A percentile compares a stretch with the other conserved stretches of the same genome.
Evolutionary conservation across 257 asterid genomes (phyloP).

Genomic region (Solanum chaucha): DNA sequence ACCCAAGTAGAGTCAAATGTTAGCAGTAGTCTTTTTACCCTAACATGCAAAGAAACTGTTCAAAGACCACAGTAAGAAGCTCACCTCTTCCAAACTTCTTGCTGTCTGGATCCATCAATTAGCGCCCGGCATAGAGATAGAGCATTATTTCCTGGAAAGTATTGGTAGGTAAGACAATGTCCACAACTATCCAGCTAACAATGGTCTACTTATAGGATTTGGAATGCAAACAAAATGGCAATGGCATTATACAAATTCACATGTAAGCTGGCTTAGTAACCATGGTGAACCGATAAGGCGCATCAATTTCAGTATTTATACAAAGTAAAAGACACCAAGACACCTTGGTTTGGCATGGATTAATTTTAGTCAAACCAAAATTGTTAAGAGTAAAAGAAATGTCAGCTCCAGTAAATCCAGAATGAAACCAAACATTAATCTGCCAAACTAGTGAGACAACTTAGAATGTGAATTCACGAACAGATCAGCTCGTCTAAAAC

Average conservation of each 20-base stretch:
- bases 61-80: background rate
- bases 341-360: background rate
- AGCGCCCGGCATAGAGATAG: constrained; percentile 28
- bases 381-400: background rate
- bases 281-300: background rate
- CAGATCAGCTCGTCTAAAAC: background rate
- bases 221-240: background rate
- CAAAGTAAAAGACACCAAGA: background rate
- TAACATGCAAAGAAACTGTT: background rate
- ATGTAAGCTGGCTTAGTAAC: background rate
- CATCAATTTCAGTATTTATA: background rate
- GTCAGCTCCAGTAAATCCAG: background rate
- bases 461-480: background rate
- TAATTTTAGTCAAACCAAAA: background rate
- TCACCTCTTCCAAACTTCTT: constrained; percentile 95
- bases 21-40: background rate
- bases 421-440: background rate
- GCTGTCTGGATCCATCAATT: constrained; percentile 85
- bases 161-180: background rate
- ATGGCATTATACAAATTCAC: background rate
- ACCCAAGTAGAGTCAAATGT: background rate
- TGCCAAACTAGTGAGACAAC: background rate
- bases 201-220: background rate
- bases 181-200: background rate
- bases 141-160: constrained; percentile 37